Evolutionary conservation across 768 basidiomycete genomes (phyloP), one percentile per base, ranked within the genome.

Genomic region (Coprinopsis cinerea): DNA sequence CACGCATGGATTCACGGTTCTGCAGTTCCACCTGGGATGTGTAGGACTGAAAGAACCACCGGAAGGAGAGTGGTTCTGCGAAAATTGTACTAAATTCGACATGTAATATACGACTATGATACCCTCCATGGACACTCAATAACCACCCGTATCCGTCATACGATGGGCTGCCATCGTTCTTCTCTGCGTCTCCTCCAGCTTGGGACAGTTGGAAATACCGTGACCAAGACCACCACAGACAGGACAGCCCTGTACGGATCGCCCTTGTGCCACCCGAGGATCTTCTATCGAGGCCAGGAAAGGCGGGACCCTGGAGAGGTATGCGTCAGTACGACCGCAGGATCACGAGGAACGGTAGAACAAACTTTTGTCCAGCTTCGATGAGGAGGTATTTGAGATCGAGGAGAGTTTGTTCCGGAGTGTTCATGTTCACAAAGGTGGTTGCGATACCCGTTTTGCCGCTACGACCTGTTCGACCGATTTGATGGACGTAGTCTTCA

Each of bases 401-500:
- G 54, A 99, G 68, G 28, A 99, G 70, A 1, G 96, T 99, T 68
- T 97, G 95, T 62, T 98, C 96, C 0, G 88, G 79, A 1, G 95
- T 96, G 61, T 88, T 90, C 91, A 95, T 95, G 65, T 98, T 98
- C 48, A 98, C 92, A 61, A 99, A 99, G 28, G 96, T 94, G 27
- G 96, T 99, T 26, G 96, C 95, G 49, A 99, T 97, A 45, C 96
- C 96, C 0, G 96, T 99, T 66, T 97, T 97, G 18, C 96, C 96
- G 57, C 89, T 92, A 57, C 96, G 83, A 45, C 96, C 96, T 5
- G 96, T 99, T 53, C 96, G 88, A 23, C 96, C 96, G 56, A 98
- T 98, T 67, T 99, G 95, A 72, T 99, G 96, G 44, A 98, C 95
- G 60, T 99, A 99, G 65, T 99, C 96, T 67, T 99, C 96, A 55